A percentile compares a stretch with the other conserved stretches of the same genome.
Evolutionary conservation across 139 green algal species (phyloP).

Genomic region (Coelastrella sp.): DNA sequence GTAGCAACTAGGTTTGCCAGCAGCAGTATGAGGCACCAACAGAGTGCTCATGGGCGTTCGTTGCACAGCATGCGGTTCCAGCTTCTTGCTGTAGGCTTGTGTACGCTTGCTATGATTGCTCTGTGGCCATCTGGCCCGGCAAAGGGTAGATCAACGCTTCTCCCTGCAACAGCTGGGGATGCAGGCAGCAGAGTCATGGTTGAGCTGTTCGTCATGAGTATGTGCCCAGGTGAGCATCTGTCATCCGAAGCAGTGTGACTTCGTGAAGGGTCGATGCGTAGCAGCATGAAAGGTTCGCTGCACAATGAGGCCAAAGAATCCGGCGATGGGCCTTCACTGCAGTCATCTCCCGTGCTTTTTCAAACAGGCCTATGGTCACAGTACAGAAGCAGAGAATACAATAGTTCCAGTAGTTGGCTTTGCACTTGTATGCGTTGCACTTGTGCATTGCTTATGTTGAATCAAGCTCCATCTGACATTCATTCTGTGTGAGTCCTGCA

Average conservation of each 20-base stretch:
- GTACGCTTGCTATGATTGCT: background rate
- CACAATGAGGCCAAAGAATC: too few relatives aligned
- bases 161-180: background rate
- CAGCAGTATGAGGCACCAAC: background rate
- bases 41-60: background rate
- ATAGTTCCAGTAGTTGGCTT: too few relatives aligned
- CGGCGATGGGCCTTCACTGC: too few relatives aligned
- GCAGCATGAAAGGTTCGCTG: too few relatives aligned
- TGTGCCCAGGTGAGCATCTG: slow-evolving; percentile 35
- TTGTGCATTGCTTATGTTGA: too few relatives aligned
- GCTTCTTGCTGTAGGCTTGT: background rate
- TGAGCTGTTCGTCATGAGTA: slow-evolving; percentile 34
- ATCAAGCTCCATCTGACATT: background rate
- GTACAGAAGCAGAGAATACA: too few relatives aligned
- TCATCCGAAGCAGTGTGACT: too few relatives aligned
- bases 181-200: slow-evolving; percentile 11
- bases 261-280: too few relatives aligned
- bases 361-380: too few relatives aligned
- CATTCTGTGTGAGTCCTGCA: background rate
- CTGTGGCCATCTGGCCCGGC: background rate
- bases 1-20: background rate
- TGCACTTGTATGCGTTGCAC: too few relatives aligned
- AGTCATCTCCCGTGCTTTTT: too few relatives aligned
- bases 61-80: background rate
- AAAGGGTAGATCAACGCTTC: background rate